phyloP scores from a whole-genome alignment of 73 alveolate genomes.

The Paraurostyla sp. region DNA sequence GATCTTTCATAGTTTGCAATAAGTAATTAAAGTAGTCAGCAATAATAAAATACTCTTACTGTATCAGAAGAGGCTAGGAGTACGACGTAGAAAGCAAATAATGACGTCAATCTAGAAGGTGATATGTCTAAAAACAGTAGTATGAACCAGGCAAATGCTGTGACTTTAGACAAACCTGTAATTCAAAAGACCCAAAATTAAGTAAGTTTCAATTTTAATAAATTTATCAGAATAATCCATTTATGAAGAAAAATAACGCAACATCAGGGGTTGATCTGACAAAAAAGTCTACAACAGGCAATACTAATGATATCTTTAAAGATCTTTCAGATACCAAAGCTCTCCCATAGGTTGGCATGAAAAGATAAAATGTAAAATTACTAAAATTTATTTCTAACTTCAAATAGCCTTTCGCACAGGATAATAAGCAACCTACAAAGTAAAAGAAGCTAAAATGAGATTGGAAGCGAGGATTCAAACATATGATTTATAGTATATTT shows the following conservation, averaged over 20 bases:
- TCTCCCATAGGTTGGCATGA: neutral
- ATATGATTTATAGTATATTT: no score
- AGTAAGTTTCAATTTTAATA: neutral
- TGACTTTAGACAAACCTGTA: neutral
- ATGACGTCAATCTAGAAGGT: neutral
- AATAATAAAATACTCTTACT: neutral
- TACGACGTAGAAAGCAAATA: neutral
- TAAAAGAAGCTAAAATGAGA: slow-evolving; percentile 32
- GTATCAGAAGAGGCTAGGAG: no score
- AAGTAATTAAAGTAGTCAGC: neutral
- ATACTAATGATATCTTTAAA: slow-evolving; percentile 29
- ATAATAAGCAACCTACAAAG: neutral
- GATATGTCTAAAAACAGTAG: neutral
- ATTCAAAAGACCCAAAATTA: neutral
- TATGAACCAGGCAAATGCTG: neutral
- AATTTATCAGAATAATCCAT: neutral
- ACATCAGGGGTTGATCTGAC: neutral
- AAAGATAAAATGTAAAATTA: slow-evolving; percentile 1
- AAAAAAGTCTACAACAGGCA: neutral
- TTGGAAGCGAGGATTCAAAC: no score
- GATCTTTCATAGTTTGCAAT: slow-evolving; percentile 21
- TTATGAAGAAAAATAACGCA: neutral
- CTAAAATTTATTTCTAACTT: neutral
- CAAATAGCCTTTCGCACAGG: slow-evolving; percentile 18
- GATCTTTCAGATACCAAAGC: slow-evolving; percentile 13